Conservation (phyloP, 768 basidiomycete species). For the Mycena kentingensis region DNA sequence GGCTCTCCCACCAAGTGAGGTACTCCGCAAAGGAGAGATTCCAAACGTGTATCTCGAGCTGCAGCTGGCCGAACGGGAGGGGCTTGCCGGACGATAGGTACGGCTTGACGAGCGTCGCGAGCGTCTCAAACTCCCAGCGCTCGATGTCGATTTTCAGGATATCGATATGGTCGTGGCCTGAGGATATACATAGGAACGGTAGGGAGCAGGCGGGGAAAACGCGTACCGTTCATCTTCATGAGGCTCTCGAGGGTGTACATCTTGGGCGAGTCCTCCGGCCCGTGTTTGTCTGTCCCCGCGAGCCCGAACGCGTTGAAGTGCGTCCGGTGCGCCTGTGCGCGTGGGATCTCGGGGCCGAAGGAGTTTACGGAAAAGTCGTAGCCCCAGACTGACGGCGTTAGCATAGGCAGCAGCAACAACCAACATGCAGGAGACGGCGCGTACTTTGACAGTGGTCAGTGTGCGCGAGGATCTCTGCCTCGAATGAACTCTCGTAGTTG, state of each 20-base stretch:
- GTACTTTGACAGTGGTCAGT: constrained; percentile 52
- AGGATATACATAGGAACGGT: not conserved
- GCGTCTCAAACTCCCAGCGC: constrained; percentile 64
- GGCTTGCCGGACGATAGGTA: constrained; percentile 50
- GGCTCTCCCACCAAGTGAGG: constrained; percentile 66
- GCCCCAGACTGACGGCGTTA: no score
- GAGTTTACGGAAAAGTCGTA: constrained; percentile 54
- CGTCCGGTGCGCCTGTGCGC: constrained; percentile 32
- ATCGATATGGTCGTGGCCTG: constrained; percentile 70
- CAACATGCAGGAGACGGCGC: no score
- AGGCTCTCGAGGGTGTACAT: constrained; percentile 65
- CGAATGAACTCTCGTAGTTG: constrained; percentile 65
- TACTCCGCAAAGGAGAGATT: constrained; percentile 52
- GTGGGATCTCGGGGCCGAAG: constrained; percentile 47
- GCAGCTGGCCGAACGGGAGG: constrained; percentile 71
- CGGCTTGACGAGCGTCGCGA: constrained; percentile 48
- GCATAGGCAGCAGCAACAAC: no score
- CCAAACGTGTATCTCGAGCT: constrained; percentile 66
- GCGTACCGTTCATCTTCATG: constrained; percentile 63
- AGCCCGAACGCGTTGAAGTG: constrained; percentile 47
- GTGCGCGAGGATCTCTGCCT: constrained; percentile 55
- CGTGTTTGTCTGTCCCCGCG: constrained; percentile 49
- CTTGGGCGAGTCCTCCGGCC: constrained; percentile 44
- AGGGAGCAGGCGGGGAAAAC: not conserved
- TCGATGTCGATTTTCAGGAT: constrained; percentile 76